phyloP scores from a whole-genome alignment of 2,329 filamentous ascomycete species.

The Phaeosphaeria sp. region DNA sequence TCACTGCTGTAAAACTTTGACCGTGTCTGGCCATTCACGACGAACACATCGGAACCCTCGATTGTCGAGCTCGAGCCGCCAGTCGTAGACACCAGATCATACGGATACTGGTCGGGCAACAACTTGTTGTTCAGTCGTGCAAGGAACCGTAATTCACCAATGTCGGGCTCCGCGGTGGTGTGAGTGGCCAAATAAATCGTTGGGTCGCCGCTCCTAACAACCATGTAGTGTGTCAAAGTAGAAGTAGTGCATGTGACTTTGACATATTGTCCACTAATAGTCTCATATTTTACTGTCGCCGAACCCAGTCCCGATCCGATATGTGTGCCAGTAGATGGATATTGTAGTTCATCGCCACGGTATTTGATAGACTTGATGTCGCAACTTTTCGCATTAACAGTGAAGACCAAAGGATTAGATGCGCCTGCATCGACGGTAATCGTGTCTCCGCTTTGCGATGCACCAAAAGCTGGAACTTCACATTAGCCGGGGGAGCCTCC shows the following conservation, averaged over 20 bases:
- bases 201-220: constrained; percentile 66
- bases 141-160: constrained; percentile 68
- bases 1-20: constrained; percentile 74
- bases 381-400: constrained; percentile 57
- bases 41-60: constrained; percentile 61
- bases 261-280: constrained; percentile 55
- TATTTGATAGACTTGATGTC: constrained; percentile 70
- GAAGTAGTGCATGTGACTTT: constrained; percentile 67
- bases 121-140: constrained; percentile 61
- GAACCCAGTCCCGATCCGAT: constrained; percentile 66
- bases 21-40: constrained; percentile 67
- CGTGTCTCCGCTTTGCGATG: constrained; percentile 37
- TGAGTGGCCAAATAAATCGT: constrained; percentile 65
- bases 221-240: constrained; percentile 69
- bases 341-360: constrained; percentile 66
- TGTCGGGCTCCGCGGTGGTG: constrained; percentile 56
- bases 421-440: constrained; percentile 46
- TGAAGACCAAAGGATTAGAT: constrained; percentile 39
- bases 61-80: constrained; percentile 58
- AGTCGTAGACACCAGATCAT: constrained; percentile 60
- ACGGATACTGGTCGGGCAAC: constrained; percentile 45
- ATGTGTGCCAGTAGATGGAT: constrained; percentile 59
- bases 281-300: constrained; percentile 59
- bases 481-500: background rate
- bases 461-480: constrained; percentile 38